Conservation (phyloP, 371 early-diverging fungal species). For the Mucor saturninus region DNA sequence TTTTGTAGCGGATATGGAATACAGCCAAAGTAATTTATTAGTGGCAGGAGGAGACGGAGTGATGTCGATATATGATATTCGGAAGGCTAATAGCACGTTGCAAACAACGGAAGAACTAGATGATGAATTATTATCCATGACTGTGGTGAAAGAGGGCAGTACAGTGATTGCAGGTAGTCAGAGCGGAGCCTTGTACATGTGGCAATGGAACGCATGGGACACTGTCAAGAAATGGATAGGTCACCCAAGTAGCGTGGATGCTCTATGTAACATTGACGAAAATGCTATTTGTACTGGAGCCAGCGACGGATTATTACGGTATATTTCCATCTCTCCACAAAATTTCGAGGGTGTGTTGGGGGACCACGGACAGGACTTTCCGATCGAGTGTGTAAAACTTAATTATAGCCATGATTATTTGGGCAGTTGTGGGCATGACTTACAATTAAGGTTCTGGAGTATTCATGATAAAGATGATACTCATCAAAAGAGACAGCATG, state of each 20-base stretch:
- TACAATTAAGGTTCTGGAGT: slow-evolving; percentile 84
- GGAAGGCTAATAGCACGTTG: slow-evolving; percentile 67
- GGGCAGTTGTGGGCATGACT: slow-evolving; percentile 85
- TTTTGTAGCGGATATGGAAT: slow-evolving; percentile 83
- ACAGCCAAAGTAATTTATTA: slow-evolving; percentile 69
- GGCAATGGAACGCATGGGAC: slow-evolving; percentile 81
- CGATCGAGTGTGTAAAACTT: slow-evolving; percentile 77
- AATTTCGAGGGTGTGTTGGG: slow-evolving; percentile 80
- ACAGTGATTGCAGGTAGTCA: slow-evolving; percentile 88
- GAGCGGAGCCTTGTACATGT: slow-evolving; percentile 77
- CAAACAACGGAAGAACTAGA: slow-evolving; percentile 82
- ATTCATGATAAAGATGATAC: slow-evolving; percentile 54
- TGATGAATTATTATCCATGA: slow-evolving; percentile 85
- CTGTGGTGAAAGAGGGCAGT: slow-evolving; percentile 71
- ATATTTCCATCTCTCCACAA: slow-evolving; percentile 6
- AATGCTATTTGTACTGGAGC: slow-evolving; percentile 83
- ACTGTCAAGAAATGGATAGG: slow-evolving; percentile 72
- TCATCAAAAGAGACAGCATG: not conserved
- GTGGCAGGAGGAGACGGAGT: slow-evolving; percentile 85
- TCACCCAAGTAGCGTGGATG: slow-evolving; percentile 87
- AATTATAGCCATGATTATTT: slow-evolving; percentile 64
- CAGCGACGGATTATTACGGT: slow-evolving; percentile 71
- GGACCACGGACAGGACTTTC: slow-evolving; percentile 80
- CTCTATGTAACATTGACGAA: slow-evolving; percentile 81
- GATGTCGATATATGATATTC: slow-evolving; percentile 83